phyloP scores from a whole-genome alignment of 148 eudicot species.

The Talinum fruticosum region DNA sequence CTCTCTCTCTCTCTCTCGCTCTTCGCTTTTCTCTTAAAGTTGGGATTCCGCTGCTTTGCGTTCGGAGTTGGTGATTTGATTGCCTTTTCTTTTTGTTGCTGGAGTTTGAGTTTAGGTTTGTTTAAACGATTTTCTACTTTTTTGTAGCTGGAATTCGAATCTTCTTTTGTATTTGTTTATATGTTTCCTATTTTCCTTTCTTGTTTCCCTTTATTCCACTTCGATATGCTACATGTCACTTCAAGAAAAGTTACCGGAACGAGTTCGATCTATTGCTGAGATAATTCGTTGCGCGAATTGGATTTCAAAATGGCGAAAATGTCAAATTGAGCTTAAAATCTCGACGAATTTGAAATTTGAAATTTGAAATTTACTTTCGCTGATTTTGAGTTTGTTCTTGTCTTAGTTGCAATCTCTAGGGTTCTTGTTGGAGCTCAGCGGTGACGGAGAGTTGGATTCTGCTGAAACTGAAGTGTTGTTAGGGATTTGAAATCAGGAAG shows the following conservation, averaged over 20 bases:
- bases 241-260: not conserved
- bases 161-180: not conserved
- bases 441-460: constrained; percentile 7
- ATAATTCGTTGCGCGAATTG: not conserved
- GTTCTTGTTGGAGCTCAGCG: not conserved
- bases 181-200: not conserved
- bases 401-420: not conserved
- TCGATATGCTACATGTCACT: not conserved
- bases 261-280: constrained; percentile 1
- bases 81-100: not conserved
- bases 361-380: not conserved
- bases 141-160: not conserved
- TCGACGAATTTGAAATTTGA: not conserved
- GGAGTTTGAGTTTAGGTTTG: not conserved
- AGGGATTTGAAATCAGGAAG: constrained; percentile 18
- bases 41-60: not conserved
- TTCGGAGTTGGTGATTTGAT: not conserved
- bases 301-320: not conserved
- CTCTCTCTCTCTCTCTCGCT: not conserved
- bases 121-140: not conserved
- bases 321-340: not conserved
- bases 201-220: not conserved
- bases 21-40: not conserved
- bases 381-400: constrained; percentile 14
- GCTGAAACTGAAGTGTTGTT: not conserved